phyloP scores from a whole-genome alignment of 2,329 filamentous ascomycete species.

The Verticillium nonalfalfae region DNA sequence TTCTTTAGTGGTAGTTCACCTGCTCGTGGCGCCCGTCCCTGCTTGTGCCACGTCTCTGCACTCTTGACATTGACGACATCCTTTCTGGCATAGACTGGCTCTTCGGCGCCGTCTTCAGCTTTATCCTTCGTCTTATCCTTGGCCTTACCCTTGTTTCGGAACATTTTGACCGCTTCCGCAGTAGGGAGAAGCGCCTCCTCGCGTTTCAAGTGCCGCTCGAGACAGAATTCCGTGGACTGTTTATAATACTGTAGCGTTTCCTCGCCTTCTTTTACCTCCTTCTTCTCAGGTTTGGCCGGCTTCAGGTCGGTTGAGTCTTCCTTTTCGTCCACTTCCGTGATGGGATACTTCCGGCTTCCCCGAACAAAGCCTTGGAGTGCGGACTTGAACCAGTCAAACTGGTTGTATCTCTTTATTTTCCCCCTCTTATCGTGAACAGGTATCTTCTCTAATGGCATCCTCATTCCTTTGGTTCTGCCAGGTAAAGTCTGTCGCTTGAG shows the following conservation, averaged over 20 bases:
- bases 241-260: constrained; percentile 88
- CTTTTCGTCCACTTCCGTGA: constrained; percentile 67
- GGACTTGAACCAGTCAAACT: constrained; percentile 83
- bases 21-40: constrained; percentile 68
- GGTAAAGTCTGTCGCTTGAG: constrained; percentile 75
- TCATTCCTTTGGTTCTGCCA: constrained; percentile 80
- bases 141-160: constrained; percentile 69
- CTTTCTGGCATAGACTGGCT: constrained; percentile 72
- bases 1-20: constrained; percentile 75
- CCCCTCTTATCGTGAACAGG: constrained; percentile 72
- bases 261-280: constrained; percentile 65
- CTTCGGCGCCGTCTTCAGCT: constrained; percentile 58
- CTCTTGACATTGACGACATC: constrained; percentile 85
- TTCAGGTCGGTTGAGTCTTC: constrained; percentile 76
- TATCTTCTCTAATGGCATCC: constrained; percentile 73
- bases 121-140: constrained; percentile 50
- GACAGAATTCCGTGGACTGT: constrained; percentile 73
- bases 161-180: constrained; percentile 66
- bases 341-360: constrained; percentile 38
- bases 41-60: constrained; percentile 95
- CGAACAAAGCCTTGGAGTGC: constrained; percentile 67
- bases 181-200: constrained; percentile 78
- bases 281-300: constrained; percentile 65
- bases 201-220: constrained; percentile 80
- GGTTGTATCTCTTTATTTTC: constrained; percentile 69